These are phyloP conservation scores for Pythium insidiosum DNA, from an alignment of 352 stramenopile genomes.

Conservation along the genomic window DNA sequence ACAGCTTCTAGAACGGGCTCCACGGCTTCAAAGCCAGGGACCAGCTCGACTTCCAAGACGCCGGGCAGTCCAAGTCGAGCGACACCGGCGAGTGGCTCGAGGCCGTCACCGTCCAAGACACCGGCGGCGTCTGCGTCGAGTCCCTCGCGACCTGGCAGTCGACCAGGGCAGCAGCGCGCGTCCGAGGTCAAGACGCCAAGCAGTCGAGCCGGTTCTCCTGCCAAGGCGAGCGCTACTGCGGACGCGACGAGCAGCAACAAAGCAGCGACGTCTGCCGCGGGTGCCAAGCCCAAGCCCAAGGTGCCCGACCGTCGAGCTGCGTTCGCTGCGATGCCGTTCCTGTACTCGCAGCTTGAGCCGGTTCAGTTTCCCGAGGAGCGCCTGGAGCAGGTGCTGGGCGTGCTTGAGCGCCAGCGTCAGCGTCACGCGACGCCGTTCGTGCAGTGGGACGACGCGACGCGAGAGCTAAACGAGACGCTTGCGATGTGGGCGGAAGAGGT, in stretches of 20 bases:
- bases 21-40: no score
- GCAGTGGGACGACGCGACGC: slow-evolving; percentile 43
- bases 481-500: slow-evolving; percentile 61
- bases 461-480: slow-evolving; percentile 40
- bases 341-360: slow-evolving; percentile 26
- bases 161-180: not conserved
- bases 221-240: not conserved
- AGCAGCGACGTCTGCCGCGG: slow-evolving; percentile 3
- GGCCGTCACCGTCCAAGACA: no score
- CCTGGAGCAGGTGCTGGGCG: slow-evolving; percentile 27
- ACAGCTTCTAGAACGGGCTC: no score
- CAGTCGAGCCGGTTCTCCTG: not conserved
- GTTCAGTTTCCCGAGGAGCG: slow-evolving; percentile 35
- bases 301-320: slow-evolving; percentile 16
- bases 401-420: slow-evolving; percentile 28
- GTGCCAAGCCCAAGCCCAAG: slow-evolving; percentile 3
- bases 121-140: no score
- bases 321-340: slow-evolving; percentile 29
- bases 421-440: slow-evolving; percentile 23
- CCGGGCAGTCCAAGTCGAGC: not conserved
- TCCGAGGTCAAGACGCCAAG: not conserved
- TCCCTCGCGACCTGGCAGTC: not conserved
- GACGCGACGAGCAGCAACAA: no score
- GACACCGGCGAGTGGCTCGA: not conserved
- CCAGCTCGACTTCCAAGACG: not conserved